Base-by-base conservation (phyloP, 345 rosid species). In the Noccaea bulbosa region DNA sequence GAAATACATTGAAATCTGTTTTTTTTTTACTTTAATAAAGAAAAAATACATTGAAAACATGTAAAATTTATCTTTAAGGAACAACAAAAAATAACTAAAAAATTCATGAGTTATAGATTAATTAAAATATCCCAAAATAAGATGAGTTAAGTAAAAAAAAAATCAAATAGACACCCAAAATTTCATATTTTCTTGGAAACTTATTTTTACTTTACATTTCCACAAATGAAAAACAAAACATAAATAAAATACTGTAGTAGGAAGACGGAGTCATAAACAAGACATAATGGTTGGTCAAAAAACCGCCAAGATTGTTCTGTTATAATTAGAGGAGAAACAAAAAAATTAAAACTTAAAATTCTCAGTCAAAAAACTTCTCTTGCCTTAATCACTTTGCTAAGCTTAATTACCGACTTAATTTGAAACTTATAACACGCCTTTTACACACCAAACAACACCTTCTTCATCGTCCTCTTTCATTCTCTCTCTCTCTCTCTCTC, bases 271-370 rank as follows among this genome's bases (percentile, higher is more conserved):
- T 74, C 78, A 20, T 74, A 49, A 49, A 40, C 44, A 63, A 38
- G 72, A 58, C 67, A 73, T 67, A 59, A 67, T 74, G 47, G 55
- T 9, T 35, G 56, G 78, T 67, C 56, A 67, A 74, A n/a, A 74
- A 74, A 67, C 78, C 73, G 73, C 68, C 69, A 37, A 67, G 67
- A 44, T 12, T 0, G 78, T 60, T 57, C 30, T 30, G 67, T 67
- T 59, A 52, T 35, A 15, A 50, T 33, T 52, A 43, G 9, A 37
- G 14, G 2, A 15, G 15, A 27, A 20, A 20, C n/a, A 20, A 16
- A 33, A 47, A 47, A 22, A 44, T 10, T 30, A 59, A 66, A 30
- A 48, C 45, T 40, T 15, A 47, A 57, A 57, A 34, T 5, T 34
- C 49, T 48, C 38, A 48, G 73, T 74, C 78, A 74, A 58, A 59